These are phyloP conservation scores for Senna siamea DNA, from an alignment of 306 rosid genomes.

Conservation along the genomic window DNA sequence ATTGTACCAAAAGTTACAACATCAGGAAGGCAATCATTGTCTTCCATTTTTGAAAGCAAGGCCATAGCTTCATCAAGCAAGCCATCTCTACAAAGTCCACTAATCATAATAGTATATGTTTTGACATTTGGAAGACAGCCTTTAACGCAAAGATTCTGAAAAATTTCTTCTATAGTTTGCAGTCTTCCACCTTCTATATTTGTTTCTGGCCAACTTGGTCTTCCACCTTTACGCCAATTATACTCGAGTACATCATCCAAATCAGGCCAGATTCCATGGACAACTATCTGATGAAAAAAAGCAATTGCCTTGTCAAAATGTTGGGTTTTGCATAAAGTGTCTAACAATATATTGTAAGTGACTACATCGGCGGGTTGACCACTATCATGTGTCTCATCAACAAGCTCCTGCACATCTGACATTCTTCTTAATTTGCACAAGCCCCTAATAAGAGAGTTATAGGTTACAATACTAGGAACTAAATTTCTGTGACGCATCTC, in stretches of 20 bases:
- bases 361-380: constrained; percentile 43
- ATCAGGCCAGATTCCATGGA: constrained; percentile 40
- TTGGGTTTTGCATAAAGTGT: constrained; percentile 41
- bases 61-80: constrained; percentile 40
- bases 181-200: constrained; percentile 28
- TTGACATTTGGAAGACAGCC: constrained; percentile 41
- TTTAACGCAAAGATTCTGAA: constrained; percentile 34
- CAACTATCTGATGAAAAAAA: constrained; percentile 33
- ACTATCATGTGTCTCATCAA: constrained; percentile 38
- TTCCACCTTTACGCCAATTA: constrained; percentile 41
- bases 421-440: constrained; percentile 43
- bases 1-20: constrained; percentile 41
- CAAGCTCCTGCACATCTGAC: constrained; percentile 37
- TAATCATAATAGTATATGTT: constrained; percentile 48
- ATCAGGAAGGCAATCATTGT: constrained; percentile 42
- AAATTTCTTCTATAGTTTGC: constrained; percentile 31
- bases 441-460: constrained; percentile 45
- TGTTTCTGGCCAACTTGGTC: constrained; percentile 2
- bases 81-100: constrained; percentile 44
- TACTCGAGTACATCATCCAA: constrained; percentile 11
- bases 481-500: constrained; percentile 37
- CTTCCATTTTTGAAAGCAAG: constrained; percentile 44
- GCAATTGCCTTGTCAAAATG: constrained; percentile 42
- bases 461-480: constrained; percentile 41
- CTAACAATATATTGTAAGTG: constrained; percentile 46